A percentile compares a stretch with the other conserved stretches of the same genome.
phyloP scores from a whole-genome alignment of 2,329 filamentous ascomycete genomes.

The Colletotrichum chlorophyti region DNA sequence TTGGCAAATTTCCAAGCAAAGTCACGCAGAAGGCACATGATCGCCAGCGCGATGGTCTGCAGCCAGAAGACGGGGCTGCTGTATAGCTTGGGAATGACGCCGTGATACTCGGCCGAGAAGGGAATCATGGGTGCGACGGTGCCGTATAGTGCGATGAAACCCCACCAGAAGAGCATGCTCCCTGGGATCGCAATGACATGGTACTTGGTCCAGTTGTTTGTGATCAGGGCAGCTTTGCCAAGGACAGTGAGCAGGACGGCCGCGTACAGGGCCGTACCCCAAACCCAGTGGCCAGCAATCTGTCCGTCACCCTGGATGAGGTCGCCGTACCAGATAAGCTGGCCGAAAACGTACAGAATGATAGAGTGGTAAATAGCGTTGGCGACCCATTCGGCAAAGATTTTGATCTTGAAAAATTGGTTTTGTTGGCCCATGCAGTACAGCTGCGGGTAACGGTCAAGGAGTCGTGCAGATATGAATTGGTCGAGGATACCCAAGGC shows the following conservation, averaged over 20 bases:
- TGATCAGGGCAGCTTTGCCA: conserved; percentile 92
- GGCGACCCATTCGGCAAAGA: conserved; percentile 89
- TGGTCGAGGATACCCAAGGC: conserved; percentile 97
- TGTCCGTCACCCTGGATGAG: conserved; percentile 80
- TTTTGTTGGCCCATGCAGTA: conserved; percentile 94
- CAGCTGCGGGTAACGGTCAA: conserved; percentile 95
- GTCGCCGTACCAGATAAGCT: conserved; percentile 84
- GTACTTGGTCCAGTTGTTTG: conserved; percentile 99
- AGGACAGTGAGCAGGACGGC: conserved; percentile 92
- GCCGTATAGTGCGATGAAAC: conserved; percentile 87
- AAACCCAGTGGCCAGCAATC: conserved; percentile 93
- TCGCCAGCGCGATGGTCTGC: conserved; percentile 81
- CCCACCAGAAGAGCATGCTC: conserved; percentile 89
- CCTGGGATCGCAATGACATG: conserved; percentile 95
- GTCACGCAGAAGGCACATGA: conserved; percentile 84
- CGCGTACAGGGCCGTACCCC: conserved; percentile 94
- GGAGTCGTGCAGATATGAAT: conserved; percentile 90
- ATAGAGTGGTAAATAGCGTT: conserved; percentile 97
- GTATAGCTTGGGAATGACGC: conserved; percentile 83
- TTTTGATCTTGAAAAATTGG: conserved; percentile 90
- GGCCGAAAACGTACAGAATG: conserved; percentile 84
- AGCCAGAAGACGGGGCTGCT: conserved; percentile 88
- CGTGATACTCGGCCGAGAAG: conserved; percentile 84
- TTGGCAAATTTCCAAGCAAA: conserved; percentile 98
- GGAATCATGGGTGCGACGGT: conserved; percentile 82